Base-by-base conservation (phyloP, 371 early-diverging fungal species). In the Mucor saturninus region DNA sequence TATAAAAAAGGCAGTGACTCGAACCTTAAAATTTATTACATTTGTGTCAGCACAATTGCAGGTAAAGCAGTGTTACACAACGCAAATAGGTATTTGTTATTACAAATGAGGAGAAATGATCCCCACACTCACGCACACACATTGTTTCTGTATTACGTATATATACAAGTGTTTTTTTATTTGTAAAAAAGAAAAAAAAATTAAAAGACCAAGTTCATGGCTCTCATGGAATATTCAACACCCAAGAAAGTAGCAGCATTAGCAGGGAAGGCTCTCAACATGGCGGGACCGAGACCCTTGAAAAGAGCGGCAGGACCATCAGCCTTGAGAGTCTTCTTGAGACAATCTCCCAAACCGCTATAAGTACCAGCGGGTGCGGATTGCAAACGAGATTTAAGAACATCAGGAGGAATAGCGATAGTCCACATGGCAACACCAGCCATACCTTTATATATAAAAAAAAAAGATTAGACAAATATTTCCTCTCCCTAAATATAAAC, bases 341-440 rank as follows among this genome's bases (percentile, higher is more conserved):
- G 91, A 54, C 91, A 91, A 69, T 93, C 91, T 14, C 79, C 60
- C 56, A 90, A 68, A 38, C 97, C 97, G 32, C 80, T 85, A 83
- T 97, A 96, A 49, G 91, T 95, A 55, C 98, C 98, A 56, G 92
- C 92, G 29, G 98, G 95, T 0, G 96, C 91, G 11, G 98, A 87
- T 83, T 98, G 98, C 64, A 97, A 88, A 48, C 97, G 92, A 39
- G 97, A 96, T 80, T 98, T 98, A 76, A 98, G 86, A 39, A 97
- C 97, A 86, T 98, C 98, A 43, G 96, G 94, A 14, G 98, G 98
- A 80, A 87, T 87, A 54, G 92, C 92, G 76, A 90, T 90, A 38
- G 87, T 85, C 93, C 91, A 92, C 89, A 89, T 91, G 60, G 90
- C 90, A 60, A 92, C 90, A 76, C 92, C 89, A 65, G 91, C 90